Base-by-base conservation (phyloP, 139 green algal species). In the Desmodesmus armatus region DNA sequence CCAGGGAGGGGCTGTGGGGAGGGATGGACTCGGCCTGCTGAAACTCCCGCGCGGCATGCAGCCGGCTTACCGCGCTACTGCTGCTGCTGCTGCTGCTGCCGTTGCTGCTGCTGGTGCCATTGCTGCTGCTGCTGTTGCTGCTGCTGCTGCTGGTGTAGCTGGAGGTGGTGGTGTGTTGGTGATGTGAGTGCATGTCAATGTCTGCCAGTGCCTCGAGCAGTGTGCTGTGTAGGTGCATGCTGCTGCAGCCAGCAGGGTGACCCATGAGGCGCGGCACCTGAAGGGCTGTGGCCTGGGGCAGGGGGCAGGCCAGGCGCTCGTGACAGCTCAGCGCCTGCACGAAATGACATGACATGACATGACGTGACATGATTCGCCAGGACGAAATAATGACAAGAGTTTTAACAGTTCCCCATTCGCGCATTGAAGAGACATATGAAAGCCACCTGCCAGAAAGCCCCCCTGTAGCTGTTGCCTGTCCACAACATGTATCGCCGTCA, bases 221-320 rank as follows among this genome's bases (percentile, higher is more conserved):
- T 29, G 76, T 37, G 17, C 44, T 23, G 27, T 82, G 55, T 29
- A 82, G 55, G 37, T 58, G 71, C 37, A 71, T 55, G 76, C 55
- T 55, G 55, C 55, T 71, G 55, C 76, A 31, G 62, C 51, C 55
- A 19, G 37, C 76, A 39, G 76, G 37, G 25, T 17, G 41, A 40
- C 39, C 11, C 76, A 82, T 19, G 37, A 82, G 35, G 11, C 55
- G 55, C 17, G 76, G 76, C 35, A 82, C 37, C 55, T 82, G 76
- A n/a, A 82, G 19, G 3, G 76, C 76, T 40, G 76, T 82, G 40
- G 23, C 23, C 76, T 82, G 76, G 3, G 76, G 76, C 9, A 82
- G 76, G 13, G 76, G 76, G 33, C 71, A 53, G 0, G 55, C 76
- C 23, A 82, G 37, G 25, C 76, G 37, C 37, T 82, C 76, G n/a